Conservation (phyloP, 257 asterid species). For the Agastache rugosa region DNA sequence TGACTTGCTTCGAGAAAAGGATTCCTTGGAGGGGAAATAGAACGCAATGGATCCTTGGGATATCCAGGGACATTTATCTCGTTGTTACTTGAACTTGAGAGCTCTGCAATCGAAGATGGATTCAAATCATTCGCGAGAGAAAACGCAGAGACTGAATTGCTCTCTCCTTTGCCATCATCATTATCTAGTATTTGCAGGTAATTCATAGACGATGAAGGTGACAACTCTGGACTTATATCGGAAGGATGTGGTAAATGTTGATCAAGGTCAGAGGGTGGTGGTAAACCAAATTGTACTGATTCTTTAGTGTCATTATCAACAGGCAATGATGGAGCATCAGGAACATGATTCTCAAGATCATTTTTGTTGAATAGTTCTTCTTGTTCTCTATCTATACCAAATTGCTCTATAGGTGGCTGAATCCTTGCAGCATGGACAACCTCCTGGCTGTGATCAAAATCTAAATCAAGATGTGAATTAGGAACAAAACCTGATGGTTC, state of each 20-base stretch:
- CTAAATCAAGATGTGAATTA: conserved; percentile 35
- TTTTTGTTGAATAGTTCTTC: conserved; percentile 42
- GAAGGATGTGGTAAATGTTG: conserved; percentile 40
- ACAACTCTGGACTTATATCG: conserved; percentile 39
- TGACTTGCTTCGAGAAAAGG: conserved; percentile 46
- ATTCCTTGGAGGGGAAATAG: conserved; percentile 43
- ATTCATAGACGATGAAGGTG: conserved; percentile 33
- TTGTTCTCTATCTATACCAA: conserved; percentile 43
- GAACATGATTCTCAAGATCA: conserved; percentile 23
- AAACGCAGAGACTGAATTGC: conserved; percentile 31
- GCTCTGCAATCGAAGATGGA: conserved; percentile 42
- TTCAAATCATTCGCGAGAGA: conserved; percentile 1
- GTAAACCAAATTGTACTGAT: conserved; percentile 32
- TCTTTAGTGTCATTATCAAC: conserved; percentile 40
- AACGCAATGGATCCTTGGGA: conserved; percentile 38
- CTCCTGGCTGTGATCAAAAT: conserved; percentile 39
- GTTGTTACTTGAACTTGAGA: conserved; percentile 40
- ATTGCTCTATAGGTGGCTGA: conserved; percentile 41
- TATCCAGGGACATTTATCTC: conserved; percentile 40
- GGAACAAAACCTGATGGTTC: conserved; percentile 40
- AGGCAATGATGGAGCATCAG: conserved; percentile 34
- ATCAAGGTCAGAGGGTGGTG: conserved; percentile 37
- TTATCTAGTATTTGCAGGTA: conserved; percentile 42
- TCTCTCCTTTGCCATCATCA: conserved; percentile 37
- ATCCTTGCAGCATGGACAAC: conserved; percentile 25